Base-by-base conservation (phyloP, 2,329 filamentous ascomycete genomes). In the Pseudogymnoascus sp. region DNA sequence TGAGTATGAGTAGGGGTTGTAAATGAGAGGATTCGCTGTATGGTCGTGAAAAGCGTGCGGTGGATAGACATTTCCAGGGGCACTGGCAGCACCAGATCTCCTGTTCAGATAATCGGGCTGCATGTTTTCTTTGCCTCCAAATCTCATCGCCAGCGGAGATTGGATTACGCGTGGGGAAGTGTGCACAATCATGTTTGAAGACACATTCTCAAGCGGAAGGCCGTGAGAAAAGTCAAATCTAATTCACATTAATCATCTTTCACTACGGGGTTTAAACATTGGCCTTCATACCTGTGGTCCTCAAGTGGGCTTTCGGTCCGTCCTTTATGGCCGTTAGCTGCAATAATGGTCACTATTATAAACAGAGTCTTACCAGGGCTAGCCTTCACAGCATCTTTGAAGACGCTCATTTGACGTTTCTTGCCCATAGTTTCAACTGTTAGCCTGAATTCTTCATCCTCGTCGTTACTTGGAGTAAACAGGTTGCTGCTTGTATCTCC, bases 231-330 rank as follows among this genome's bases (percentile, higher is more conserved):
- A 69, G 29, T 72, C 71, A 57, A 72, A 71, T 39, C 68, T 70
- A 54, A 29, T 36, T 6, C 7, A 26, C 14, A 59, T 45, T 42
- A 31, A 29, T 36, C 39, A 63, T n/a, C 62, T 34, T 45, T 62
- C 40, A 61, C 63, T 42, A 63, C 40, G 18, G 36, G 37, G 6
- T 39, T 47, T 4, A 34, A 11, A 39, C 29, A 29, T 14, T 51
- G n/a, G 39, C 26, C 34, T 23, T 64, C 67, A 62, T 67, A 72
- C 65, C 66, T 62, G 60, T 70, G 70, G 29, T 73, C 71, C 62
- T 73, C 71, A 29, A 73, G 66, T 10, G 72, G 69, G 59, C 67
- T 73, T 62, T 74, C 71, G 12, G 70, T 73, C 47, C 68, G 68
- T 23, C 66, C 68, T 71, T 26, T 40, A 29, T 3, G 16, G 45